Base-by-base conservation (phyloP, 805 yeast species). In the Candida michaelii region DNA sequence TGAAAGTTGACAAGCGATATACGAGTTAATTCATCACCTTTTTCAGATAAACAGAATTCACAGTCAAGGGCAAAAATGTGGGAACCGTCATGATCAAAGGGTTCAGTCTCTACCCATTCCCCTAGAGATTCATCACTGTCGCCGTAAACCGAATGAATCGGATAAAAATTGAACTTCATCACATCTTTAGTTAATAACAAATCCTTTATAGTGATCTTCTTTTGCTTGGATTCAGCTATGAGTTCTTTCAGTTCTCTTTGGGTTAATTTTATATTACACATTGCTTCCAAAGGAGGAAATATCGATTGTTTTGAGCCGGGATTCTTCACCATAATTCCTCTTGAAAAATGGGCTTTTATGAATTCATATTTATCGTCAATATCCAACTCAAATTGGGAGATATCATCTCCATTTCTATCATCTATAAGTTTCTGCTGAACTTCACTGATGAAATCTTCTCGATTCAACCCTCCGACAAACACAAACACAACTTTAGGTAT, bases 41-140 rank as follows among this genome's bases (percentile, higher is more conserved):
- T 48, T 0, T 67, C 76, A 0, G 90, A 63, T 44, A 73, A 65
- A 58, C 97, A 89, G 89, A 91, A 93, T 63, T 91, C 99, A 69
- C 99, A 93, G 63, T 91, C 99, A 14, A 93, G 50, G 0, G 95
- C 93, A 65, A 79, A 88, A 0, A 85, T 78, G 43, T 73, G 80
- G 0, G 85, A 74, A 0, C 82, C 83, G 8, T 71, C 80, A 47
- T 79, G 82, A 1, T 74, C 77, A 46, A 79, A 76, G 1, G 55
- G 42, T 11, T 30, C 49, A 0, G 95, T 84, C 48, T 46, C 55
- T 4, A 45, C 44, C 56, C 55, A 51, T 11, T 30, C 45, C 14
- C 10, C 18, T 17, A 30, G 36, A 19, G 29, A 17, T 45, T n/a
- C 16, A 42, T 23, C 10, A 7, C 13, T 5, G 10, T 18, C 25